phyloP scores from a whole-genome alignment of 352 stramenopile species.

The Pythium periplocum region DNA sequence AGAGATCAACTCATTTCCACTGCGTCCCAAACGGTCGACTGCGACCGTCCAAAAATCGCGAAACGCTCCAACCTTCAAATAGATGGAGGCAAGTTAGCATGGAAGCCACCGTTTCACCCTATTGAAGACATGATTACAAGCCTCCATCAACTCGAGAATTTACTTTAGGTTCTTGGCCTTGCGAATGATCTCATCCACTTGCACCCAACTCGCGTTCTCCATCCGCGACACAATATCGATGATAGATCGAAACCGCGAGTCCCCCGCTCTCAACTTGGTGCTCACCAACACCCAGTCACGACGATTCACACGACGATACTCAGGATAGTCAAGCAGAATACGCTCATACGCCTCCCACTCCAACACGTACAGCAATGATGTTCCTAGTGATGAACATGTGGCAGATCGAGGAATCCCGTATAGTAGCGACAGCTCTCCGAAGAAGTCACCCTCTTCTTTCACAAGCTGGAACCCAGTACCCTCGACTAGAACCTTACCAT shows the following conservation, averaged over 20 bases:
- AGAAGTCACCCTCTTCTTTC: slow-evolving; percentile 77
- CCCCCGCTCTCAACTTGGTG: slow-evolving; percentile 46
- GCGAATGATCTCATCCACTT: slow-evolving; percentile 62
- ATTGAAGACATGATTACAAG: neutral
- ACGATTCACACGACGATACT: slow-evolving; percentile 69
- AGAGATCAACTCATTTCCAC: no score
- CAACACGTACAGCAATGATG: slow-evolving; percentile 68
- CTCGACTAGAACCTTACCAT: slow-evolving; percentile 56
- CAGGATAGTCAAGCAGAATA: slow-evolving; percentile 56
- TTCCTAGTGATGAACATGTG: slow-evolving; percentile 60
- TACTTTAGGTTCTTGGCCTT: slow-evolving; percentile 39
- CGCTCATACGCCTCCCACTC: slow-evolving; percentile 73
- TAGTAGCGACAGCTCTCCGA: slow-evolving; percentile 63
- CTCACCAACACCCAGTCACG: slow-evolving; percentile 73
- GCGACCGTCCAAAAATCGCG: no score
- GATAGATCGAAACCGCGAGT: slow-evolving; percentile 67
- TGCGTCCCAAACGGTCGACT: no score
- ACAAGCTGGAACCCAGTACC: slow-evolving; percentile 64
- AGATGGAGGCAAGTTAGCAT: no score
- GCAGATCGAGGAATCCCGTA: slow-evolving; percentile 73
- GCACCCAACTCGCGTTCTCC: slow-evolving; percentile 56
- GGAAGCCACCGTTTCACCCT: no score
- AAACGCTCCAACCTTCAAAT: no score
- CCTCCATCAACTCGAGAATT: no score
- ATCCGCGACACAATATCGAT: slow-evolving; percentile 64